Evolutionary conservation across 1,284 basidiomycete genomes (phyloP).

Genomic region (Leccinum fallax): DNA sequence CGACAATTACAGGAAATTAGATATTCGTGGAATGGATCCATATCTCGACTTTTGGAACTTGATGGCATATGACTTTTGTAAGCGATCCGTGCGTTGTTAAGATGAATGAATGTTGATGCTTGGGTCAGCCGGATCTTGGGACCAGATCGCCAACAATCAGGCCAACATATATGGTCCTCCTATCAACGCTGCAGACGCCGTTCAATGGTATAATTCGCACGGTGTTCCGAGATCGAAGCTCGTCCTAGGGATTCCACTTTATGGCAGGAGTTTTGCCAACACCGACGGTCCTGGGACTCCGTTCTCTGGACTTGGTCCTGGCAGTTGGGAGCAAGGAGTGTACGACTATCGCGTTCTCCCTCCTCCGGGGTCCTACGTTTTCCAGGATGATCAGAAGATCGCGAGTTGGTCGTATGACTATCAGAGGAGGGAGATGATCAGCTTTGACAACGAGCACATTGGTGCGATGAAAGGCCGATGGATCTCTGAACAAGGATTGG

Average conservation of each 20-base stretch:
- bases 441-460: constrained; percentile 75
- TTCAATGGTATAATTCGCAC: constrained; percentile 70
- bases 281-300: constrained; percentile 81
- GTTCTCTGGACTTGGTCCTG: constrained; percentile 76
- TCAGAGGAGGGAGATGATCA: constrained; percentile 71
- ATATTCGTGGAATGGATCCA: constrained; percentile 83
- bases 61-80: constrained; percentile 89
- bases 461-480: constrained; percentile 74
- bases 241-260: constrained; percentile 87
- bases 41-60: constrained; percentile 96
- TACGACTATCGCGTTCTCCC: constrained; percentile 84
- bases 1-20: constrained; percentile 79
- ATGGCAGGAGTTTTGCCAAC: constrained; percentile 89
- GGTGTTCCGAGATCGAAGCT: constrained; percentile 84
- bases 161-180: constrained; percentile 79
- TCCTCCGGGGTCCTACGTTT: constrained; percentile 62
- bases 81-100: constrained; percentile 30
- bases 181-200: constrained; percentile 67
- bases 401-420: constrained; percentile 81
- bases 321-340: constrained; percentile 78
- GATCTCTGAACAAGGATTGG: constrained; percentile 69
- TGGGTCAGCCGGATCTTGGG: constrained; percentile 80
- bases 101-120: constrained; percentile 12
- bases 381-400: constrained; percentile 55
- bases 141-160: constrained; percentile 79